Evolutionary conservation across 768 basidiomycete genomes (phyloP).

Genomic region (Mycena metata): DNA sequence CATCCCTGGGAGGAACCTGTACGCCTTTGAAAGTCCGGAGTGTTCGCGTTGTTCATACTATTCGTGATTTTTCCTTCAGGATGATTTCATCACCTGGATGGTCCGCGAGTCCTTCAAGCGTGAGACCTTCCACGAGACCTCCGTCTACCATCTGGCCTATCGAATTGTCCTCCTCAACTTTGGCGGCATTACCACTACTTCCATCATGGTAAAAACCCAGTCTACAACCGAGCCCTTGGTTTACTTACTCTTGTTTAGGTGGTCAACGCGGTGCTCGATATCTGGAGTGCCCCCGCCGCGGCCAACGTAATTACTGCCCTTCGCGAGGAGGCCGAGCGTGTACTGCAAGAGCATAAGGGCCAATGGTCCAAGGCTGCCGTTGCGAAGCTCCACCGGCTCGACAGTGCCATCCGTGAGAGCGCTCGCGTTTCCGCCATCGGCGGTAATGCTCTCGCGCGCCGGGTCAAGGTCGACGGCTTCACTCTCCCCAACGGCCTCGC

Average conservation of each 20-base stretch:
- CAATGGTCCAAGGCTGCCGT: constrained; percentile 32
- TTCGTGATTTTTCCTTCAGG: not conserved
- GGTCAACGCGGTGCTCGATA: constrained; percentile 30
- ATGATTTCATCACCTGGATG: constrained; percentile 37
- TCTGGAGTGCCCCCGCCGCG: constrained; percentile 24
- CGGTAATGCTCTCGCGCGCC: constrained; percentile 21
- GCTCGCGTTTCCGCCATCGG: constrained; percentile 22
- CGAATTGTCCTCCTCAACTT: constrained; percentile 35
- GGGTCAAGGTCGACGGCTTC: constrained; percentile 15
- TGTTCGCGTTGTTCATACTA: not conserved
- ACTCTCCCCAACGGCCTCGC: constrained; percentile 21
- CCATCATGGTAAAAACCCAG: not conserved
- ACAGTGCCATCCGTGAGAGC: constrained; percentile 33
- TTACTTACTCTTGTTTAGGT: not conserved
- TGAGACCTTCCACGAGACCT: constrained; percentile 24
- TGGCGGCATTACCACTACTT: constrained; percentile 3
- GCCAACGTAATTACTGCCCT: constrained; percentile 11
- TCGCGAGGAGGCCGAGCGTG: constrained; percentile 27
- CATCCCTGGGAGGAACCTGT: constrained; percentile 34
- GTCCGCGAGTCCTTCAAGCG: constrained; percentile 37
- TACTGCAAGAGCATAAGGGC: constrained; percentile 26
- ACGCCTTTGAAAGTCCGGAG: not conserved
- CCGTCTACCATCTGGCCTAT: constrained; percentile 31
- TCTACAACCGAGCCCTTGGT: not conserved
- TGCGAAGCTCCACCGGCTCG: constrained; percentile 26